Evolutionary conservation across 225 moss, liverwort and hornwort genomes (phyloP).

Genomic region (Polytrichum commune): DNA sequence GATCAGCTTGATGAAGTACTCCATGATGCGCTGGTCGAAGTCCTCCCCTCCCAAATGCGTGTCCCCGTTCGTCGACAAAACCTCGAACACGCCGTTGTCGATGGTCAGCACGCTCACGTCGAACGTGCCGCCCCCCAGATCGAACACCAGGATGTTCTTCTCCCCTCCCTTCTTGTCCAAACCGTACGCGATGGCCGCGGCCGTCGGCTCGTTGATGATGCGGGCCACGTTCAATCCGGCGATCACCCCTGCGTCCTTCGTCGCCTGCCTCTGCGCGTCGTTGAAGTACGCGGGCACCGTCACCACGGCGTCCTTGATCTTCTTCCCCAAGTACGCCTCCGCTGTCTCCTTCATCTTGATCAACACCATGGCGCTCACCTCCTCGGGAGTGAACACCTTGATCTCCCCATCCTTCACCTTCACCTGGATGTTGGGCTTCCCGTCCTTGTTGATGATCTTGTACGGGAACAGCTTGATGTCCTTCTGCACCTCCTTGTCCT

Average conservation of each 20-base stretch:
- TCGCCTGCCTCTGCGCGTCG: constrained; percentile 61
- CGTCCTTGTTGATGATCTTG: constrained; percentile 57
- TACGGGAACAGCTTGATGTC: constrained; percentile 54
- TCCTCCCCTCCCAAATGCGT: constrained; percentile 57
- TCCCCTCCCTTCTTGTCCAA: constrained; percentile 65
- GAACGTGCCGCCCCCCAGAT: constrained; percentile 54
- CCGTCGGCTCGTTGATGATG: constrained; percentile 61
- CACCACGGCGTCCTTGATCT: constrained; percentile 62
- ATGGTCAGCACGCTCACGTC: constrained; percentile 55
- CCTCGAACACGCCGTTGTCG: constrained; percentile 58
- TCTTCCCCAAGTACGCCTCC: constrained; percentile 55
- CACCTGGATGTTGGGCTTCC: constrained; percentile 58
- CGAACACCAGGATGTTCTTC: constrained; percentile 64
- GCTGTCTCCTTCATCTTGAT: constrained; percentile 63
- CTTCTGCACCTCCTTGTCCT: constrained; percentile 65
- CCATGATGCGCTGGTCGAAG: constrained; percentile 63
- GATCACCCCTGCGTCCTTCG: constrained; percentile 59
- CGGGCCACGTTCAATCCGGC: constrained; percentile 58
- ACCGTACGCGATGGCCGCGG: constrained; percentile 58
- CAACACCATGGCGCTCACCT: constrained; percentile 61
- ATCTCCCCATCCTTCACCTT: constrained; percentile 58
- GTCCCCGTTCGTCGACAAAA: constrained; percentile 52
- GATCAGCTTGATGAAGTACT: constrained; percentile 64
- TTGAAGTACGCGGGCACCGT: constrained; percentile 67
- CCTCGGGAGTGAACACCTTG: constrained; percentile 55